Evolutionary conservation across 1,139 yeast genomes (phyloP).

Genomic region (Casaregolazyma suthepensis): DNA sequence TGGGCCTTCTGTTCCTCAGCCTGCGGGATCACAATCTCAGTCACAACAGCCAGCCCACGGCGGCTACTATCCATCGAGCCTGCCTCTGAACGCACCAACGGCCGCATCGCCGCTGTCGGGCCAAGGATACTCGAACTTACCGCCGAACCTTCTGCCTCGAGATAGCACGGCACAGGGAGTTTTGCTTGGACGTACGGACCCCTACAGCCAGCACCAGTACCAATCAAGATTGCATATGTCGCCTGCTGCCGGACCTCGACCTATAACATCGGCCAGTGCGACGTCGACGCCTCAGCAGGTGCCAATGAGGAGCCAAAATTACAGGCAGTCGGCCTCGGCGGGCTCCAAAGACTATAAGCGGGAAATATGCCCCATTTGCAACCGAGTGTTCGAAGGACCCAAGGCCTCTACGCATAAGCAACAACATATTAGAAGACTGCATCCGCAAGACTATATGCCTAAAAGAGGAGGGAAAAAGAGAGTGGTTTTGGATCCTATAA

Average conservation of each 20-base stretch:
- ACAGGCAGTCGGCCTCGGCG: slow-evolving; percentile 9
- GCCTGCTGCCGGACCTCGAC: slow-evolving; percentile 3
- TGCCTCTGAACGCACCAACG: slow-evolving; percentile 12
- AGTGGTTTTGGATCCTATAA: slow-evolving; percentile 12
- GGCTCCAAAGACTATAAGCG: slow-evolving; percentile 23
- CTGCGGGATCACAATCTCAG: slow-evolving; percentile 1
- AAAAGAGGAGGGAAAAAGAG: slow-evolving; percentile 41
- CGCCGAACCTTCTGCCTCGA: slow-evolving; percentile 10
- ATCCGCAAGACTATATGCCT: slow-evolving; percentile 40
- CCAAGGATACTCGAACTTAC: slow-evolving; percentile 10
- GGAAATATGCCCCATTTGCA: slow-evolving; percentile 39
- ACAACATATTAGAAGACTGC: slow-evolving; percentile 41
- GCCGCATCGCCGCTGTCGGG: slow-evolving; percentile 7
- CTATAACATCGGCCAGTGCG: background rate
- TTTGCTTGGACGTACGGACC: slow-evolving; percentile 8
- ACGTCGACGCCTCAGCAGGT: slow-evolving; percentile 5
- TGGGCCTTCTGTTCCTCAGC: slow-evolving; percentile 10
- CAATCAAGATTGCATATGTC: slow-evolving; percentile 8
- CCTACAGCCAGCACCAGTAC: slow-evolving; percentile 2
- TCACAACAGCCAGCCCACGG: slow-evolving; percentile 11
- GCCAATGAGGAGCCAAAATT: slow-evolving; percentile 6
- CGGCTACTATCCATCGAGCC: slow-evolving; percentile 10
- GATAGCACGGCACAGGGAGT: slow-evolving; percentile 11
- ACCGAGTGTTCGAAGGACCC: slow-evolving; percentile 41
- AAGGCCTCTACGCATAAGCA: slow-evolving; percentile 43